Evolutionary conservation across 495 filamentous ascomycete genomes (phyloP), one percentile per base, ranked within the genome.

Genomic region (Penicillium paxilli): DNA sequence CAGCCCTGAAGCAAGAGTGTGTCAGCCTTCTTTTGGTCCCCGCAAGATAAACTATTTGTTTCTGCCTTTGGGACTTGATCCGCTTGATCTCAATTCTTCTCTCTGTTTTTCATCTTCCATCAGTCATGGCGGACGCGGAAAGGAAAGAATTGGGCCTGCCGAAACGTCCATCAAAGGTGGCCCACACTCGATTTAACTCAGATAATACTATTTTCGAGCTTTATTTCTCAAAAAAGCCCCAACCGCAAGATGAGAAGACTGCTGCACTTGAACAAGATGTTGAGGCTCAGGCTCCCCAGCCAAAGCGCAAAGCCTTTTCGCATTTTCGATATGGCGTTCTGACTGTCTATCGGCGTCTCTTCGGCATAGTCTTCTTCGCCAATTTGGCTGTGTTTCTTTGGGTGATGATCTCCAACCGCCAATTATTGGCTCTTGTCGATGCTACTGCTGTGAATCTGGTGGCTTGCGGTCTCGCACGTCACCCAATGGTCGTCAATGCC

Each of bases 401-500:
- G 12, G 52, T 76, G 22, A 54, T 62, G 45, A 47, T 55, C 9
- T 33, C 52, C 1, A 47, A 67, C 52, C 54, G 56, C 4, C 44
- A 55, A 19, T 28, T 57, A 5, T 26, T 69, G 12, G 49, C 59
- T 1, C 57, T 66, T 21, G 62, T 67, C 38, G 75, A 73, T 49
- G 78, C 76, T 3, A 60, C 64, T 11, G 67, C 76, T 20, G 61
- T 69, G 1, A 81, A 81, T 44, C 57, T 80, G 40, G 59, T 66
- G 2, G 62, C 65, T 2, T 64, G 72, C 7, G 68, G 78, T 51
- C 65, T 87, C 9, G 83, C 86, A 58, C 82, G 87, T 7, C 84
- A 88, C 57, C 86, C 89, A 52, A 79, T 86, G 55, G 72, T 88
- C 24, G 77, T 90, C 59, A 90, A 90, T 61, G 58, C 75, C 12